phyloP scores from a whole-genome alignment of 352 stramenopile species.

The Aphanomyces stellatus region DNA sequence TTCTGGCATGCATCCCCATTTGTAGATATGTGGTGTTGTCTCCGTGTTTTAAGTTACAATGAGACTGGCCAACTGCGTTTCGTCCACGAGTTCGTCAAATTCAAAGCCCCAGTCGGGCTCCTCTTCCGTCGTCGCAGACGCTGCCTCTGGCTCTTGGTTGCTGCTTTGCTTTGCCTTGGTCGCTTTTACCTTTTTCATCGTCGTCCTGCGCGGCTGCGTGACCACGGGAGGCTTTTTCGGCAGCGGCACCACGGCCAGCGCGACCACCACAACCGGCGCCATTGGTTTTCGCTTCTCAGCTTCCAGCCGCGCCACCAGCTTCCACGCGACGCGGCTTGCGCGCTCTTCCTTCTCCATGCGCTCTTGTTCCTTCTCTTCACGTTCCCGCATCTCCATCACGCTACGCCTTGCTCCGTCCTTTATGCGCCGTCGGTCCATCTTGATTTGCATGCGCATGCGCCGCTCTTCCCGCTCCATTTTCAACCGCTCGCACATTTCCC shows the following conservation, averaged over 20 bases:
- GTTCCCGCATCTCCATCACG: too few relatives aligned
- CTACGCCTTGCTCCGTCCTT: too few relatives aligned
- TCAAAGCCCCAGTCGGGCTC: constrained; percentile 58
- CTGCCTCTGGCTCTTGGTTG: constrained; percentile 22
- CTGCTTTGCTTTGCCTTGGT: not conserved
- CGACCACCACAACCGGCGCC: not conserved
- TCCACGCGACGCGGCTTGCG: constrained; percentile 8
- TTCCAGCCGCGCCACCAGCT: not conserved
- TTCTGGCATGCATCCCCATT: too few relatives aligned
- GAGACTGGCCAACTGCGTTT: constrained; percentile 41
- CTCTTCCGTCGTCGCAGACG: constrained; percentile 22
- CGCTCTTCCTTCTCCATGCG: constrained; percentile 12
- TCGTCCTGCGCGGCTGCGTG: constrained; percentile 24
- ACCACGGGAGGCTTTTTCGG: not conserved
- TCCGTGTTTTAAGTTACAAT: constrained; percentile 27
- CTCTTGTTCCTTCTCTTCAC: not conserved
- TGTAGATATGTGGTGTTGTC: too few relatives aligned
- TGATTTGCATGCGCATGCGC: constrained; percentile 37
- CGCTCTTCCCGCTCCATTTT: constrained; percentile 69
- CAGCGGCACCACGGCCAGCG: too few relatives aligned
- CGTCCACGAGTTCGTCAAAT: constrained; percentile 78
- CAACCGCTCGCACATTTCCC: constrained; percentile 42
- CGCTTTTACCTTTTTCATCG: constrained; percentile 30
- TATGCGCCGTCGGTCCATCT: constrained; percentile 37
- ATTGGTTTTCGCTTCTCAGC: not conserved